Evolutionary conservation across 1,284 basidiomycete genomes (phyloP).

Genomic region (Naganishia cerealis): DNA sequence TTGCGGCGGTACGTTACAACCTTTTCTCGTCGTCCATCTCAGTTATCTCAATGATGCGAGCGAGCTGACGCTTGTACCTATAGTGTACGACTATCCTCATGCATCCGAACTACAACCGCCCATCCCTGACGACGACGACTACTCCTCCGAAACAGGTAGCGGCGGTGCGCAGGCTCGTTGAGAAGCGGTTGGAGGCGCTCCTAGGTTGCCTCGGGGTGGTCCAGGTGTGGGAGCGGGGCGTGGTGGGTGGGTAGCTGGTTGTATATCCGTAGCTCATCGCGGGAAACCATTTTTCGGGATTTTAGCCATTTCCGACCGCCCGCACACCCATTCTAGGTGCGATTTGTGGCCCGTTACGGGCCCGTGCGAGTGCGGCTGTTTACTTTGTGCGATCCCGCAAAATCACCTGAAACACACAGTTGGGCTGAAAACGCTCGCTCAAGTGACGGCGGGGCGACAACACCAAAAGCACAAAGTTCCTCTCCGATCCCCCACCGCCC

Average conservation of each 20-base stretch:
- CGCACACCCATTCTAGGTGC: neutral
- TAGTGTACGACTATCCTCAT: constrained; percentile 11
- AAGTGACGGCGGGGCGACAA: neutral
- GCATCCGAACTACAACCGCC: neutral
- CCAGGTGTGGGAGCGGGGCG: neutral
- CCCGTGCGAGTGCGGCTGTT: constrained; percentile 12
- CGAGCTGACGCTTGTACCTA: neutral
- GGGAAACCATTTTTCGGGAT: no score
- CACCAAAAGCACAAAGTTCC: no score
- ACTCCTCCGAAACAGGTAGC: neutral
- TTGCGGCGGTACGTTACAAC: constrained; percentile 44
- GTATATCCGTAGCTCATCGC: no score
- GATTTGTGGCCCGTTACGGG: neutral
- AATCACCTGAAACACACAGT: neutral
- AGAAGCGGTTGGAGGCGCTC: constrained; percentile 17
- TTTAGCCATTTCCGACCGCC: neutral
- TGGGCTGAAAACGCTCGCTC: neutral
- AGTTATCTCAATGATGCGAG: neutral
- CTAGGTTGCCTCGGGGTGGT: neutral
- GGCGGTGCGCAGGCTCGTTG: constrained; percentile 5
- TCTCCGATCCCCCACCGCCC: no score
- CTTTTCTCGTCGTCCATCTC: neutral
- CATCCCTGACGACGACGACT: neutral
- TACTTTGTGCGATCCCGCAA: constrained; percentile 22
- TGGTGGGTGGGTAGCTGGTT: neutral